phyloP scores from a whole-genome alignment of 2,329 filamentous ascomycete species.

The Penicillium sp. region DNA sequence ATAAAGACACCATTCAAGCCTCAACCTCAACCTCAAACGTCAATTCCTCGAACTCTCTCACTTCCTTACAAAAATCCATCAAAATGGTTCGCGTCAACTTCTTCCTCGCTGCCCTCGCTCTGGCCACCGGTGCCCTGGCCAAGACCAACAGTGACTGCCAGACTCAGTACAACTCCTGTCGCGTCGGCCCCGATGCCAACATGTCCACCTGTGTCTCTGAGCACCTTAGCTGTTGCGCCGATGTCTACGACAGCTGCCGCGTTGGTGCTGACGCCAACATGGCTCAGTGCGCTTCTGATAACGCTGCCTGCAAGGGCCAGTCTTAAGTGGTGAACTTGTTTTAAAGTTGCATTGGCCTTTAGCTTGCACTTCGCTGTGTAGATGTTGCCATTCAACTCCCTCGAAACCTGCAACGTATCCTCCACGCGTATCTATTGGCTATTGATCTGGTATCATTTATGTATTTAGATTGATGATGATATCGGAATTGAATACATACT shows the following conservation, averaged over 20 bases:
- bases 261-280: conserved; percentile 7
- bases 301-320: conserved; percentile 11
- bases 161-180: conserved; percentile 9
- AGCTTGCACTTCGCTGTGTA: neutral
- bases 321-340: neutral
- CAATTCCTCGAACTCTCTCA: neutral
- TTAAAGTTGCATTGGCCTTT: neutral
- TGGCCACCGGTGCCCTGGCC: conserved; percentile 1
- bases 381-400: neutral
- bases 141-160: conserved; percentile 12
- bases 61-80: neutral
- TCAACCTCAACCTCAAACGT: neutral
- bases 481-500: too few species aligned
- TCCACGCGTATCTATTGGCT: neutral
- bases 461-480: too few species aligned
- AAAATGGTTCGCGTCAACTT: conserved; percentile 11
- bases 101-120: conserved; percentile 6
- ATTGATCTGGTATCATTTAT: too few species aligned
- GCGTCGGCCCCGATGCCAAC: conserved; percentile 6
- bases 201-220: conserved; percentile 4
- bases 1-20: neutral
- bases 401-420: neutral
- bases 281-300: conserved; percentile 6
- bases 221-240: conserved; percentile 6
- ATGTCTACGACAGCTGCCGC: conserved; percentile 9